These are phyloP conservation scores for Pestalotiopsis sp. DNA, from an alignment of 2,329 filamentous ascomycete species.

Conservation along the genomic window DNA sequence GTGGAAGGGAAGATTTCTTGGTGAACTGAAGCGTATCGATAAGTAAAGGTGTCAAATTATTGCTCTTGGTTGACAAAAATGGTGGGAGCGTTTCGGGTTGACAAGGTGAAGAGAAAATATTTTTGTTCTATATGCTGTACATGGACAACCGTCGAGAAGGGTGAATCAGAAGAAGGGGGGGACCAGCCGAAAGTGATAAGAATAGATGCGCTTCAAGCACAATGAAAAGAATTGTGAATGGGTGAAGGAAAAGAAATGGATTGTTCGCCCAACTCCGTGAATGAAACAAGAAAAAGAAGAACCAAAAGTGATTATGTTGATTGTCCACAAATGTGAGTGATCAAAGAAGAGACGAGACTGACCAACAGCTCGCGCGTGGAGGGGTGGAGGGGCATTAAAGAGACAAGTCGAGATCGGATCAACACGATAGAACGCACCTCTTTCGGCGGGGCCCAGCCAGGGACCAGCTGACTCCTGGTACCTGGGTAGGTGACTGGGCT, in stretches of 20 bases:
- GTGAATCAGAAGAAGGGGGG: background rate
- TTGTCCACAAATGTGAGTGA: slow-evolving; percentile 10
- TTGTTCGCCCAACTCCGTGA: slow-evolving; percentile 17
- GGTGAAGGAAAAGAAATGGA: slow-evolving; percentile 13
- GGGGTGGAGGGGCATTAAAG: slow-evolving; percentile 15
- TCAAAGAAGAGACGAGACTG: slow-evolving; percentile 29
- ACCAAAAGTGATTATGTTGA: slow-evolving; percentile 12
- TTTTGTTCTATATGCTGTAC: background rate
- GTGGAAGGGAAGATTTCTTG: background rate
- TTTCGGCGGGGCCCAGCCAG: slow-evolving; percentile 10
- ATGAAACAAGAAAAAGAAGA: slow-evolving; percentile 3
- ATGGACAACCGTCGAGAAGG: background rate
- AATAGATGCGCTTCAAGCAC: slow-evolving; percentile 4
- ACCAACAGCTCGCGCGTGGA: background rate
- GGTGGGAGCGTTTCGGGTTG: background rate
- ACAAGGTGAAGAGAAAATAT: background rate
- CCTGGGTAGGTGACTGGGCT: slow-evolving; percentile 7
- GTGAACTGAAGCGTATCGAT: background rate
- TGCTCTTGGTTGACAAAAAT: too few species aligned
- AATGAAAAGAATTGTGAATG: slow-evolving; percentile 13
- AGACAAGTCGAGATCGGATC: background rate
- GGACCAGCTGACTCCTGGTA: slow-evolving; percentile 12
- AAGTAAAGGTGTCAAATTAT: background rate
- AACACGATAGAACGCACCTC: slow-evolving; percentile 10
- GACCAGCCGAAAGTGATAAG: slow-evolving; percentile 16